Evolutionary conservation across 805 yeast species (phyloP), one percentile per base, ranked within the genome.

Genomic region (Metschnikowia noctiluminum): DNA sequence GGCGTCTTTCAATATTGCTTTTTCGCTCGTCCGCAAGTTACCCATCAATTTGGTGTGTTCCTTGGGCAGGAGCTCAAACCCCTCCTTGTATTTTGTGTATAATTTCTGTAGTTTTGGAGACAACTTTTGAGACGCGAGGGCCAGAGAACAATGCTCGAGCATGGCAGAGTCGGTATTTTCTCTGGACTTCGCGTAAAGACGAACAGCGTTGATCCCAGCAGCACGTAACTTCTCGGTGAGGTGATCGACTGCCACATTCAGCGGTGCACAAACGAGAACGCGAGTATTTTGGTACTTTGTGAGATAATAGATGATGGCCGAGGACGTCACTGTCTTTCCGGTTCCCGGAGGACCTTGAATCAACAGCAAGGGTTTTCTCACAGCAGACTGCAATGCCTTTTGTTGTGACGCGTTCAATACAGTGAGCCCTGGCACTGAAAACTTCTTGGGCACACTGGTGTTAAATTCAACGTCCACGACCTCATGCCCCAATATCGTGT

Each of bases 241-340:
- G 69, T 91, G 96, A 64, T 91, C 97, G 31, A 89, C 96, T 0
- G 97, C 97, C 43, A 91, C 92, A 65, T 91, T 91, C 16, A 96
- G 90, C 21, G 97, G 97, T 3, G 97, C 97, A 73, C 96, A 89
- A 2, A 90, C 97, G 37, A 91, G 73, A 8, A 90, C 81, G 52
- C 80, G 79, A 42, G 80, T 83, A 47, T 79, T 79, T 57, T 79
- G 80, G 51, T 83, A 61, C 50, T 81, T 79, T 2, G 82, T 74
- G 46, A 89, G 69, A 59, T 89, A 96, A 57, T 87, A 85, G 30
- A 90, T 80, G 49, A 91, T 87, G 0, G 96, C 84, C 1, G 96
- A 92, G 0, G 96, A 89, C 0, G 96, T 90, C 13, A 89, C 95
- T 0, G 97, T 91, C 62, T 91, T 91, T 63, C 97, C 97, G 0